These are phyloP conservation scores for Podaxis sp. DNA, from an alignment of 768 basidiomycete species.

Conservation along the genomic window DNA sequence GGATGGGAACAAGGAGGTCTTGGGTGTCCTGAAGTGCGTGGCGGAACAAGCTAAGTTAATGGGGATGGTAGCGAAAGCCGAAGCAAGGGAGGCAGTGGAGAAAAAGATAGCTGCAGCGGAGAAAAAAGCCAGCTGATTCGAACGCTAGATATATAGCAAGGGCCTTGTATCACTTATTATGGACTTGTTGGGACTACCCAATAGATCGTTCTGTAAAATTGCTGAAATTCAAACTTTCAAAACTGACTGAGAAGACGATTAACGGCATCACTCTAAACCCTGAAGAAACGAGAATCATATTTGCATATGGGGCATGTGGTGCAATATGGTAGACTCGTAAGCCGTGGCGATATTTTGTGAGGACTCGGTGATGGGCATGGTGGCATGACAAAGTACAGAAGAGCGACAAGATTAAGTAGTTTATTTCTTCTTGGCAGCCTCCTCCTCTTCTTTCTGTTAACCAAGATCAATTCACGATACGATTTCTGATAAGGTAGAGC, in stretches of 20 bases:
- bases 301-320: conserved; percentile 33
- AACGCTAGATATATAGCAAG: background rate
- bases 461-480: background rate
- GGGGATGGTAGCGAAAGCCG: conserved; percentile 73
- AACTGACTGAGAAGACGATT: background rate
- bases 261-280: conserved; percentile 11
- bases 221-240: background rate
- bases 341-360: conserved; percentile 33
- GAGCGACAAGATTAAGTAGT: conserved; percentile 24
- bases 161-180: conserved; percentile 1
- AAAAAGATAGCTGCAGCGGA: conserved; percentile 32
- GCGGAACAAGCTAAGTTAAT: conserved; percentile 86
- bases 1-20: conserved; percentile 79
- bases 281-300: conserved; percentile 20
- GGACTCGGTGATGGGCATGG: conserved; percentile 22
- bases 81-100: conserved; percentile 60
- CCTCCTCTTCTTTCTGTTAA: conserved; percentile 82
- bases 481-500: background rate
- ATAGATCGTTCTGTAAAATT: background rate
- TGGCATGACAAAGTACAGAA: conserved; percentile 17
- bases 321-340: conserved; percentile 24
- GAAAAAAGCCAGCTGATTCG: conserved; percentile 7
- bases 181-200: background rate
- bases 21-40: conserved; percentile 77
- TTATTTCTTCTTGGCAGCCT: conserved; percentile 89